Conservation (phyloP, 495 filamentous ascomycete species). For the Staphylotrichum longicolle region DNA sequence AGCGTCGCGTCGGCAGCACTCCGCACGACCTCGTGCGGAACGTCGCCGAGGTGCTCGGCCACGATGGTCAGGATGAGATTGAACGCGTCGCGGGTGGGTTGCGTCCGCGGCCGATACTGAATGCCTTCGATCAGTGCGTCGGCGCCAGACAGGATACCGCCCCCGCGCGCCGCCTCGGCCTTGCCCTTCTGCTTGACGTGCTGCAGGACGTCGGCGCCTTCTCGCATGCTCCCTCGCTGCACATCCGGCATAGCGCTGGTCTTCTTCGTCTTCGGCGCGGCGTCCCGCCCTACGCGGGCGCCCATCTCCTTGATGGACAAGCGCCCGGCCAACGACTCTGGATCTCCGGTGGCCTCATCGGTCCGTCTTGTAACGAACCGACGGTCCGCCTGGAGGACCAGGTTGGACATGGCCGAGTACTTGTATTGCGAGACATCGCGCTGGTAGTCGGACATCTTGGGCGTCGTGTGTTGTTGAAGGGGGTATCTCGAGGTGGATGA, state of each 20-base stretch:
- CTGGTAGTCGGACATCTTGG: constrained; percentile 78
- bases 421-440: constrained; percentile 95
- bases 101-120: constrained; percentile 82
- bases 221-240: constrained; percentile 73
- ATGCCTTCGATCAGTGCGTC: constrained; percentile 84
- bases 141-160: constrained; percentile 78
- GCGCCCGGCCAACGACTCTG: constrained; percentile 92
- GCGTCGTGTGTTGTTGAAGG: constrained; percentile 10
- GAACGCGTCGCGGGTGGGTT: constrained; percentile 91
- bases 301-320: constrained; percentile 96
- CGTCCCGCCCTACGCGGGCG: constrained; percentile 70
- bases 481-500: constrained; percentile 9
- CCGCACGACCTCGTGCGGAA: constrained; percentile 83
- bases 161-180: constrained; percentile 64
- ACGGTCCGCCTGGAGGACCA: constrained; percentile 99
- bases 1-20: constrained; percentile 94
- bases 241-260: constrained; percentile 61
- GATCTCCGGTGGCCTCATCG: constrained; percentile 95
- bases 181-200: constrained; percentile 87
- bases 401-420: constrained; percentile 99
- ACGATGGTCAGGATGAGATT: constrained; percentile 92
- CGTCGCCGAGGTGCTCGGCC: constrained; percentile 84
- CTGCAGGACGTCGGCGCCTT: constrained; percentile 82
- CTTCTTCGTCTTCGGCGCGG: constrained; percentile 76
- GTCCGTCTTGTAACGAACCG: constrained; percentile 87